Base-by-base conservation (phyloP, 2,329 filamentous ascomycete genomes). In the Trichoderma cornu-damae region DNA sequence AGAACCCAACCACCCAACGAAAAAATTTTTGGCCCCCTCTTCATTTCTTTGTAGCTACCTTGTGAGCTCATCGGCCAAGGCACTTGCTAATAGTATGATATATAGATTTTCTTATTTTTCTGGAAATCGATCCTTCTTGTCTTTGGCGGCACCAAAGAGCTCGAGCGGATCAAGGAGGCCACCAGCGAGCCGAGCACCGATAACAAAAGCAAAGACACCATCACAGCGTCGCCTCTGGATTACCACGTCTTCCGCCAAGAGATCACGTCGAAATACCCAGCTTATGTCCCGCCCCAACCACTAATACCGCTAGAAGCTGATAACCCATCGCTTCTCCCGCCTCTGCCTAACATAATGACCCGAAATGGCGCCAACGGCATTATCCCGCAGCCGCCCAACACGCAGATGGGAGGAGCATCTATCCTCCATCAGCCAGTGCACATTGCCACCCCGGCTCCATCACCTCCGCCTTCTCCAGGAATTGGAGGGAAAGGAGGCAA, bases 231-330 rank as follows among this genome's bases (percentile, higher is more conserved):
- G 1, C 94, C 94, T 4, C 76, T 99, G 9, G 94, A 99, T 67
- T 99, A 99, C 68, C 93, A 99, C 69, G 81, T 92, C 20, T 99
- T 99, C 68, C 87, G 94, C 34, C 93, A 96, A 70, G 94, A 99
- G 70, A 93, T 99, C 59, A 95, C 88, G 14, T 96, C 93, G 2
- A 99, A 99, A 73, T 99, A 99, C 69, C 94, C 94, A 9, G 89
- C 94, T 2, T 99, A 99, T 70, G 88, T 96, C 59, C 92, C 94
- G 2, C 94, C 94, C 2, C 86, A 85, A 53, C 87, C 90, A 1
- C 73, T 89, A 5, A 85, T 97, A 59, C 90, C 91, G 1, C 79
- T 97, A 12, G 93, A 97, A 69, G 82, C 89, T 18, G 92, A 96
- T 54, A 92, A 94, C 68, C 94, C 90, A 61, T 95, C 91, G 1